phyloP scores from a whole-genome alignment of 2,329 filamentous ascomycete species.

The Neofusicoccum umdonicola region DNA sequence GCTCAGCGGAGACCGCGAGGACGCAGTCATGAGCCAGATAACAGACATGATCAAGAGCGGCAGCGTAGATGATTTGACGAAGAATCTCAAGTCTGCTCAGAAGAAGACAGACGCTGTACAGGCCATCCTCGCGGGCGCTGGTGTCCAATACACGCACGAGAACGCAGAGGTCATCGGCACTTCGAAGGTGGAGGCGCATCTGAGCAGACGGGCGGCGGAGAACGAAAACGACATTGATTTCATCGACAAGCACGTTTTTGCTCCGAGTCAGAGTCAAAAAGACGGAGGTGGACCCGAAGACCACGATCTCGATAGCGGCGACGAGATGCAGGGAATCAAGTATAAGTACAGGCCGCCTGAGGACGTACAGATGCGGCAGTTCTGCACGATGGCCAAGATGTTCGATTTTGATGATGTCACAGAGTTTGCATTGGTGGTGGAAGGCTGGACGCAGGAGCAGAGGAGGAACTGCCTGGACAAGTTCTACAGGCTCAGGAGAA shows the following conservation, averaged over 20 bases:
- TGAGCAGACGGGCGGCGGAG: conserved; percentile 74
- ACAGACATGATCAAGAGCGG: conserved; percentile 59
- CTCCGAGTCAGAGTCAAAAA: conserved; percentile 43
- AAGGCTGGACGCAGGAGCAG: conserved; percentile 84
- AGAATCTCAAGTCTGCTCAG: conserved; percentile 35
- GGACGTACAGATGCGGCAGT: conserved; percentile 74
- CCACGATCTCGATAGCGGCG: conserved; percentile 21
- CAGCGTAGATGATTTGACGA: conserved; percentile 14
- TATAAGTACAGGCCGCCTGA: conserved; percentile 71
- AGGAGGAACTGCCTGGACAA: conserved; percentile 72
- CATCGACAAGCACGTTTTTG: conserved; percentile 59
- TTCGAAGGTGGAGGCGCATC: conserved; percentile 82
- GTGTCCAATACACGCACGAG: conserved; percentile 93
- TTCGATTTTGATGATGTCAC: conserved; percentile 74
- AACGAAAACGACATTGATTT: conserved; percentile 51
- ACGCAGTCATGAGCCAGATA: conserved; percentile 70
- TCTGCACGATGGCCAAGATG: conserved; percentile 82
- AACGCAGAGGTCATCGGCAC: conserved; percentile 94
- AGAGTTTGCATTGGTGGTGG: conserved; percentile 86
- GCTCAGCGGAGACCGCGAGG: conserved; percentile 51
- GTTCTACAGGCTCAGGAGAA: conserved; percentile 72
- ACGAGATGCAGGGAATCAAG: conserved; percentile 36
- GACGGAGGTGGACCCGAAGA: conserved; percentile 11
- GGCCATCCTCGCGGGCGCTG: conserved; percentile 82
- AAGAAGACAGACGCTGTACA: conserved; percentile 69